Evolutionary conservation across 2,329 filamentous ascomycete genomes (phyloP).

Genomic region (Aureobasidium sp.): DNA sequence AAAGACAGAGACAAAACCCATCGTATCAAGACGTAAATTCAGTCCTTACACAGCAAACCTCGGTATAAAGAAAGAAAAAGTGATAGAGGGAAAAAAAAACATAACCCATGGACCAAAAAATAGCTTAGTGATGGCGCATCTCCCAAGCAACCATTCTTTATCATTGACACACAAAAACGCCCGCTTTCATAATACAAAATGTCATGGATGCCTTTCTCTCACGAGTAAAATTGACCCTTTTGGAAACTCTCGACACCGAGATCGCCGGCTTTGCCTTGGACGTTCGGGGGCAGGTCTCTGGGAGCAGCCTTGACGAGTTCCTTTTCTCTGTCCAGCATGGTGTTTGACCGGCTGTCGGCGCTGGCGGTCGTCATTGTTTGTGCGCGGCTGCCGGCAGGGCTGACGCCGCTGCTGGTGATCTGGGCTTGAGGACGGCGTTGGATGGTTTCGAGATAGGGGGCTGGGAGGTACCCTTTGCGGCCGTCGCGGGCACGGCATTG

Average conservation of each 20-base stretch:
- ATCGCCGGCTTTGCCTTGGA: slow-evolving; percentile 56
- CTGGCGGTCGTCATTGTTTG: slow-evolving; percentile 48
- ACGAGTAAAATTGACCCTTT: slow-evolving; percentile 52
- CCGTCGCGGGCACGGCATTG: slow-evolving; percentile 85
- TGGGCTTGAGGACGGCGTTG: slow-evolving; percentile 46
- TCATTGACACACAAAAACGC: not conserved
- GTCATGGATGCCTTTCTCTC: not conserved
- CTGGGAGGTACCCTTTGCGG: slow-evolving; percentile 83
- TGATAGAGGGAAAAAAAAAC: not conserved
- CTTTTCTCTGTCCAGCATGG: slow-evolving; percentile 40
- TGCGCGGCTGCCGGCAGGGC: slow-evolving; percentile 41
- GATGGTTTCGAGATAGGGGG: slow-evolving; percentile 78
- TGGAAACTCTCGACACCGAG: slow-evolving; percentile 64
- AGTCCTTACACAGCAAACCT: not conserved
- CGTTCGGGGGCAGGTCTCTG: slow-evolving; percentile 35
- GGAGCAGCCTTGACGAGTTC: slow-evolving; percentile 27
- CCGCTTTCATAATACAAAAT: not conserved
- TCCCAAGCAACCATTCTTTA: not conserved
- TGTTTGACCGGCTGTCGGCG: slow-evolving; percentile 34
- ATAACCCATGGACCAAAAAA: not conserved
- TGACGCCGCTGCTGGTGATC: slow-evolving; percentile 38
- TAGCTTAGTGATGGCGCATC: not conserved
- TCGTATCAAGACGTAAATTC: too few species aligned
- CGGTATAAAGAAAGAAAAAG: not conserved
- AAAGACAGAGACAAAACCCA: too few species aligned